phyloP scores from a whole-genome alignment of 441 rosid genomes.

The Erodium texanum region DNA sequence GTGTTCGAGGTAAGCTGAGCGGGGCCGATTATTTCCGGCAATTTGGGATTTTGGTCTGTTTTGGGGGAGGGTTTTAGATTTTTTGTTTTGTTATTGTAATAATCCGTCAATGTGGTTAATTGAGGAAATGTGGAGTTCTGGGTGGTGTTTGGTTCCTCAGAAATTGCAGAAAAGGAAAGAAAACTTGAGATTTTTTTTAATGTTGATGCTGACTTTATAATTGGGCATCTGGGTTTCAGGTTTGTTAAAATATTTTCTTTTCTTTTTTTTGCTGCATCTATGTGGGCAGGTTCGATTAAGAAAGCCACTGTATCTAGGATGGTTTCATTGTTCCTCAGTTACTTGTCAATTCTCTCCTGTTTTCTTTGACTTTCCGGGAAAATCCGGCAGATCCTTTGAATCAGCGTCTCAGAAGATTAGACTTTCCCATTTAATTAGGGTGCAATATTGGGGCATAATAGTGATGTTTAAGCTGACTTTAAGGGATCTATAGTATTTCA shows the following conservation, averaged over 20 bases:
- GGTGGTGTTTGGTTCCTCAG: conserved; percentile 9
- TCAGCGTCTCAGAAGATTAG: not conserved
- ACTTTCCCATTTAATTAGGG: not conserved
- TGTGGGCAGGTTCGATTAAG: not conserved
- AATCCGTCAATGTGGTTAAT: not conserved
- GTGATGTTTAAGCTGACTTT: conserved; percentile 9
- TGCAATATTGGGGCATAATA: not conserved
- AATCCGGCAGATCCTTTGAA: not conserved
- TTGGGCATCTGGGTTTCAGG: conserved; percentile 7
- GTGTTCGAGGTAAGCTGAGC: conserved; percentile 43
- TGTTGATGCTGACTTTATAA: conserved; percentile 9
- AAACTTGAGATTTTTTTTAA: conserved; percentile 10
- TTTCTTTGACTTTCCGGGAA: not conserved
- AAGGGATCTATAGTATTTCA: conserved; percentile 4
- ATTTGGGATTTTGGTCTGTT: not conserved
- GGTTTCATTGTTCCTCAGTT: not conserved
- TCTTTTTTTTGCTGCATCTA: not conserved
- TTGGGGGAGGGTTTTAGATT: conserved; percentile 22
- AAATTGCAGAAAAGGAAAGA: conserved; percentile 12
- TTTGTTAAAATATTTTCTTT: conserved; percentile 5
- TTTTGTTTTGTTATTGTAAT: not conserved
- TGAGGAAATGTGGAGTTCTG: conserved; percentile 13
- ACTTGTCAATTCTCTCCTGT: not conserved
- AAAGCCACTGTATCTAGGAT: not conserved
- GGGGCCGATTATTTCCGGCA: conserved; percentile 2